Evolutionary conservation across 2,329 filamentous ascomycete genomes (phyloP).

Genomic region (Penicillium concentricum): DNA sequence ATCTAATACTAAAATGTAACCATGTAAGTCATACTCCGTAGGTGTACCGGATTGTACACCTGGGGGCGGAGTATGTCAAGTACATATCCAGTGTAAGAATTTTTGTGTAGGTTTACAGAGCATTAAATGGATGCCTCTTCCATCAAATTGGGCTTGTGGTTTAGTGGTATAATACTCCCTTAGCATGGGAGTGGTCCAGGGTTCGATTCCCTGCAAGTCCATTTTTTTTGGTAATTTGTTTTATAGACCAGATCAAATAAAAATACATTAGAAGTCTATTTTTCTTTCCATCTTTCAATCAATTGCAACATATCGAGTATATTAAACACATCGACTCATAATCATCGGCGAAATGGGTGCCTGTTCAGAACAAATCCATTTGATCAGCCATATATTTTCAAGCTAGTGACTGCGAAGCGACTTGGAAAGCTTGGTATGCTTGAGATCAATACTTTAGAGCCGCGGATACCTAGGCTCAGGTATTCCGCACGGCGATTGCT

Average conservation of each 20-base stretch:
- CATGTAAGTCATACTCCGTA: background rate
- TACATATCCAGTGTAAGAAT: fast-evolving
- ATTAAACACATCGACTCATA: background rate
- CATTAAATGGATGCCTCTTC: fast-evolving
- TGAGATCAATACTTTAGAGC: background rate
- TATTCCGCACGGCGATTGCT: background rate
- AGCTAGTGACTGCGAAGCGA: background rate
- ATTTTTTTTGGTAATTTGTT: conserved; percentile 22
- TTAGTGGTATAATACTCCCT: conserved; percentile 51
- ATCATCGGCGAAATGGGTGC: background rate
- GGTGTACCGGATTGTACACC: no score
- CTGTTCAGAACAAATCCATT: background rate
- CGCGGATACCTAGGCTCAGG: background rate
- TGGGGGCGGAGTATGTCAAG: no score
- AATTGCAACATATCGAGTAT: background rate
- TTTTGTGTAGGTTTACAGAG: background rate
- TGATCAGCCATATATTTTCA: background rate
- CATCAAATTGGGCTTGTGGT: conserved; percentile 38
- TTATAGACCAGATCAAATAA: background rate
- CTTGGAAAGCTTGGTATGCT: background rate
- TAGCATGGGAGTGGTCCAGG: conserved; percentile 51
- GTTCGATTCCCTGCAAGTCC: conserved; percentile 52
- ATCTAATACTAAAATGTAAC: background rate
- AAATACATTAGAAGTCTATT: background rate
- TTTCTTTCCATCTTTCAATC: background rate